Percentiles rank a stretch among this genome's conserved stretches.
These are phyloP conservation scores for Cymodocea nodosa DNA, from an alignment of 116 monocot genomes.

Conservation along the genomic window DNA sequence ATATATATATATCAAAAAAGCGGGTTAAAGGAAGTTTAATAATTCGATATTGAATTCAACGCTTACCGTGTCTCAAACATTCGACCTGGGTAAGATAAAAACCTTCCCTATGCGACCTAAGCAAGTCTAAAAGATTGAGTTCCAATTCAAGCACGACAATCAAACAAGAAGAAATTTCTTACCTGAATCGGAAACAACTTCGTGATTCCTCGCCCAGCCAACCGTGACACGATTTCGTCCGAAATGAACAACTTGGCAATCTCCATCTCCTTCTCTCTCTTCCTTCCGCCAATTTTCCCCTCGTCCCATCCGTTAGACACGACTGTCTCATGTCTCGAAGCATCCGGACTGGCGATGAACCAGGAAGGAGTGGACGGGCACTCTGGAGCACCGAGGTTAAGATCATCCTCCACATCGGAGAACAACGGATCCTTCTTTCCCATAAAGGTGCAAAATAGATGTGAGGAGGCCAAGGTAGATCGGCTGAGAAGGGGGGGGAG, in stretches of 20 bases:
- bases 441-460: no score
- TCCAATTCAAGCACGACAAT: not conserved
- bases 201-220: constrained; percentile 46
- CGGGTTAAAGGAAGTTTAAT: no score
- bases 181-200: constrained; percentile 92
- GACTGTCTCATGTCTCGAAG: constrained; percentile 20
- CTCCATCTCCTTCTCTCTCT: constrained; percentile 57
- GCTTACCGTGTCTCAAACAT: not conserved
- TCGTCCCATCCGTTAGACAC: constrained; percentile 43
- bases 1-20: no score
- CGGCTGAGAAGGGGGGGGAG: no score
- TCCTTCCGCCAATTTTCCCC: constrained; percentile 14
- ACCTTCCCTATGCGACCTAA: not conserved
- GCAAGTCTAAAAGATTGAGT: not conserved
- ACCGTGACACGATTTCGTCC: constrained; percentile 31
- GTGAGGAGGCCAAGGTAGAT: no score
- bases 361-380: not conserved
- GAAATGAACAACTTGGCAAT: constrained; percentile 60
- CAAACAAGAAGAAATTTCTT: not conserved
- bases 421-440: not conserved
- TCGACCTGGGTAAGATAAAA: not conserved
- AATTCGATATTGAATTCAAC: no score
- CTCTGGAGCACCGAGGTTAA: constrained; percentile 12
- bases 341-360: constrained; percentile 10
- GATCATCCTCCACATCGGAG: not conserved